These are phyloP conservation scores for Protomyces inouyei DNA, from an alignment of 1,139 yeast species.

Conservation along the genomic window DNA sequence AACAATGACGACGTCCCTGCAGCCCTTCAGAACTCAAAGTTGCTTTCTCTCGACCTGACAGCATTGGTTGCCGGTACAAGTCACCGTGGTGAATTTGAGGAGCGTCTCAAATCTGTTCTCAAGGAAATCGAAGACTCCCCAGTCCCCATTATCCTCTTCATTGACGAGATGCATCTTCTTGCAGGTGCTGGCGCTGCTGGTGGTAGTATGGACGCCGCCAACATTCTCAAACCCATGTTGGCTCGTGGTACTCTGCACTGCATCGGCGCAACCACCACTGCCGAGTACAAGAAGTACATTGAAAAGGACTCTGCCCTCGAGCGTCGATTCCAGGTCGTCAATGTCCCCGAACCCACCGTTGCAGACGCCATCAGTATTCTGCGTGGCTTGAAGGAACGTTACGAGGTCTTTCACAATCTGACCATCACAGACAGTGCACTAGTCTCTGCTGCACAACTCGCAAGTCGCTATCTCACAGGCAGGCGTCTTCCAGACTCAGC, in stretches of 20 bases:
- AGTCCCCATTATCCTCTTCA: slow-evolving; percentile 78
- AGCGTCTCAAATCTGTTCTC: slow-evolving; percentile 90
- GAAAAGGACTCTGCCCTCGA: slow-evolving; percentile 98
- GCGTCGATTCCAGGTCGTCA: slow-evolving; percentile 95
- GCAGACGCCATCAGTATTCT: slow-evolving; percentile 91
- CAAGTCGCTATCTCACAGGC: slow-evolving; percentile 89
- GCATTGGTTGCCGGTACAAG: slow-evolving; percentile 98
- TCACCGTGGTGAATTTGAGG: slow-evolving; percentile 98
- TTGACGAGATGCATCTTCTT: slow-evolving; percentile 96
- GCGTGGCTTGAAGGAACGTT: slow-evolving; percentile 92
- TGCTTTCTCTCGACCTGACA: slow-evolving; percentile 87
- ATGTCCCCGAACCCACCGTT: slow-evolving; percentile 89
- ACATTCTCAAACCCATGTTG: slow-evolving; percentile 90
- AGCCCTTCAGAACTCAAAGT: slow-evolving; percentile 69
- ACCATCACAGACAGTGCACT: slow-evolving; percentile 92
- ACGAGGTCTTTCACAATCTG: slow-evolving; percentile 97
- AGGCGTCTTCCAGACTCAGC: slow-evolving; percentile 97
- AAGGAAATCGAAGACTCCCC: slow-evolving; percentile 87
- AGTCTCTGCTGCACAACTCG: slow-evolving; percentile 91
- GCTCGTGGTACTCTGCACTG: slow-evolving; percentile 96
- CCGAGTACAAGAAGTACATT: slow-evolving; percentile 85
- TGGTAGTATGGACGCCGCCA: slow-evolving; percentile 77
- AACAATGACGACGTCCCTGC: slow-evolving; percentile 93
- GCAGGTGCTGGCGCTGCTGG: slow-evolving; percentile 89
- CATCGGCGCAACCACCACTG: slow-evolving; percentile 96